Evolutionary conservation across 1,139 yeast species (phyloP).

Genomic region (Nakaseomyces bracarensis): DNA sequence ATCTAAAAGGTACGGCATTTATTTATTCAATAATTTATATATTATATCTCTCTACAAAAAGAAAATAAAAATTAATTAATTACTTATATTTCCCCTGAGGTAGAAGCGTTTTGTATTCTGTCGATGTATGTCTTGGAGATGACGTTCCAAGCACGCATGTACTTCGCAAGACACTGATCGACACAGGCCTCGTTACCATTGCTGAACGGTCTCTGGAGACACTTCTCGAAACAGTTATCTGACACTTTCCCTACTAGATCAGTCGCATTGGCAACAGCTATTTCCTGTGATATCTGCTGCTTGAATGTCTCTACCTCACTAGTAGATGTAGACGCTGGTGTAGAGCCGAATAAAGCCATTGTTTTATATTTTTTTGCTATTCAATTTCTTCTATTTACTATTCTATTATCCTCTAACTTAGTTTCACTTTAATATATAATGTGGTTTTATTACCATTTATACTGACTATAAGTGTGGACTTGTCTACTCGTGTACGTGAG

Average conservation of each 20-base stretch:
- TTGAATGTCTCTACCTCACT: slow-evolving; percentile 35
- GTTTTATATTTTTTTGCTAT: no score
- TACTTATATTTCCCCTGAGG: slow-evolving; percentile 26
- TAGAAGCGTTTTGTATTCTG: slow-evolving; percentile 54
- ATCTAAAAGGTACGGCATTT: not conserved
- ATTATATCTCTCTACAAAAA: no score
- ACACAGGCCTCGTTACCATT: slow-evolving; percentile 50
- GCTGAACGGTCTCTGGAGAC: slow-evolving; percentile 46
- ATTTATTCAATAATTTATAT: slow-evolving; percentile 1
- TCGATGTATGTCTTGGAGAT: slow-evolving; percentile 67
- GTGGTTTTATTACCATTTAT: no score
- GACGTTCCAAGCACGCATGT: slow-evolving; percentile 86
- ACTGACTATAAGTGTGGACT: no score
- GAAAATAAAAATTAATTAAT: not conserved
- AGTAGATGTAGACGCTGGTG: not conserved
- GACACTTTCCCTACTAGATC: slow-evolving; percentile 79
- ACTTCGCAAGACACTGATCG: slow-evolving; percentile 72
- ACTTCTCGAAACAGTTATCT: slow-evolving; percentile 79
- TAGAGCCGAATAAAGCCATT: slow-evolving; percentile 6
- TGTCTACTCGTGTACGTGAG: no score
- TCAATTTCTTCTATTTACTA: no score
- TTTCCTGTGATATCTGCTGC: slow-evolving; percentile 66
- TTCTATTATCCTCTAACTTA: no score
- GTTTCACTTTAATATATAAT: no score
- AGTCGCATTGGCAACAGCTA: slow-evolving; percentile 84